Percentiles rank a stretch among this genome's conserved stretches.
Conservation (phyloP, 169 alveolate species). For the Perkinsus marinus region DNA sequence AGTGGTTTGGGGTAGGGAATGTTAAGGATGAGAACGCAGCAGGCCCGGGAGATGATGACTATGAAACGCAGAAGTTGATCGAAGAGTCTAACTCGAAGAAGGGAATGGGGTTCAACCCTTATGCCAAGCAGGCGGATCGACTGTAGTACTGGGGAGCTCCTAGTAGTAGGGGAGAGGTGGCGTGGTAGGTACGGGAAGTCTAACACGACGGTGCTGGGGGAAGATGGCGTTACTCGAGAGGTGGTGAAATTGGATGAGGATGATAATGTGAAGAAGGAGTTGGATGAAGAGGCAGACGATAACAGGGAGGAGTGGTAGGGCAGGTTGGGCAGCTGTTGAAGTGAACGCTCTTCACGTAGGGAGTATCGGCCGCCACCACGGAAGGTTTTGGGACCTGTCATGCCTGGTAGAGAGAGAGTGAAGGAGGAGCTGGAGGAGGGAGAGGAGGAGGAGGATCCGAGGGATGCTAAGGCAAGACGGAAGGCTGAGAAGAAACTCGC, state of each 20-base stretch:
- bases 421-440: constrained; percentile 5
- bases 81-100: not conserved
- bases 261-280: not conserved
- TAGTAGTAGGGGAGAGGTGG: too few relatives aligned
- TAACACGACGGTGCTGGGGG: not conserved
- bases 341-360: not conserved
- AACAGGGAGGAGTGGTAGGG: not conserved
- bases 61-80: not conserved
- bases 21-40: not conserved
- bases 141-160: too few relatives aligned
- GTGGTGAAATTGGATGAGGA: not conserved
- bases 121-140: not conserved
- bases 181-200: not conserved
- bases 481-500: not conserved
- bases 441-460: not conserved
- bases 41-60: not conserved
- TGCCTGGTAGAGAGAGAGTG: not conserved
- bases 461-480: not conserved
- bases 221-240: not conserved
- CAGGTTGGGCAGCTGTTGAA: not conserved
- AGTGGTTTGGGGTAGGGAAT: not conserved
- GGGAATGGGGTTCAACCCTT: not conserved
- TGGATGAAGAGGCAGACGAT: not conserved
- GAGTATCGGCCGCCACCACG: not conserved
- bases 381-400: not conserved